Evolutionary conservation across 768 basidiomycete genomes (phyloP).

Genomic region (Amylocystis lapponica): DNA sequence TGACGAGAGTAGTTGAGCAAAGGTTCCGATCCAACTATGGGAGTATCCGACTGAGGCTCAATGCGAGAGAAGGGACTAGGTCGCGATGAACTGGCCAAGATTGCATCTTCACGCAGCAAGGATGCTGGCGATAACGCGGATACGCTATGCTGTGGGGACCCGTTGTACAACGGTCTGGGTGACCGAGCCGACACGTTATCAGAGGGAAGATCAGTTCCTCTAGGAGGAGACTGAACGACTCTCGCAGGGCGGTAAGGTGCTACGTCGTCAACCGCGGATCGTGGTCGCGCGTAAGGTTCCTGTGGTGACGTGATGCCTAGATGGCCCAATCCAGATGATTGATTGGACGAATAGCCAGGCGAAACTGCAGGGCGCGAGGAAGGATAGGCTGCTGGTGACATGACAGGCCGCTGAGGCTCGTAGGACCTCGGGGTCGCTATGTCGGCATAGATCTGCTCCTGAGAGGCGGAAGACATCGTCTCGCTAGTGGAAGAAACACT

Average conservation of each 20-base stretch:
- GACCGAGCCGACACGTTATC: background rate
- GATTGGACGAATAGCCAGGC: background rate
- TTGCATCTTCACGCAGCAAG: slow-evolving; percentile 2
- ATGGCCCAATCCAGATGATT: background rate
- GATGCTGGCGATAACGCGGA: background rate
- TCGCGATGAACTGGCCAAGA: background rate
- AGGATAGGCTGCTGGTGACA: background rate
- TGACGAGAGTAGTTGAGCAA: too few species aligned
- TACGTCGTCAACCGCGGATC: slow-evolving; percentile 52
- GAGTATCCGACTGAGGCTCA: slow-evolving; percentile 1
- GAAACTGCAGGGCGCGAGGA: background rate
- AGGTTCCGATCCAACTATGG: too few species aligned
- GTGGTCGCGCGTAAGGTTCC: slow-evolving; percentile 59
- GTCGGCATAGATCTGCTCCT: background rate
- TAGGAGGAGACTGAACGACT: background rate
- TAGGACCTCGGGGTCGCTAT: background rate
- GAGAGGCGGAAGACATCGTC: background rate
- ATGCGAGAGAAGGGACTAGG: background rate
- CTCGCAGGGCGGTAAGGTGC: slow-evolving; percentile 12
- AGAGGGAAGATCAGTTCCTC: background rate
- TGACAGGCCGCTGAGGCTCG: slow-evolving; percentile 3
- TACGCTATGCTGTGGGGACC: background rate
- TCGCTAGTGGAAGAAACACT: slow-evolving; percentile 10
- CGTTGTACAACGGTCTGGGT: background rate
- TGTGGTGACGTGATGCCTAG: slow-evolving; percentile 32